Evolutionary conservation across 495 filamentous ascomycete species (phyloP), one percentile per base, ranked within the genome.

Genomic region (Cairneyella variabilis): DNA sequence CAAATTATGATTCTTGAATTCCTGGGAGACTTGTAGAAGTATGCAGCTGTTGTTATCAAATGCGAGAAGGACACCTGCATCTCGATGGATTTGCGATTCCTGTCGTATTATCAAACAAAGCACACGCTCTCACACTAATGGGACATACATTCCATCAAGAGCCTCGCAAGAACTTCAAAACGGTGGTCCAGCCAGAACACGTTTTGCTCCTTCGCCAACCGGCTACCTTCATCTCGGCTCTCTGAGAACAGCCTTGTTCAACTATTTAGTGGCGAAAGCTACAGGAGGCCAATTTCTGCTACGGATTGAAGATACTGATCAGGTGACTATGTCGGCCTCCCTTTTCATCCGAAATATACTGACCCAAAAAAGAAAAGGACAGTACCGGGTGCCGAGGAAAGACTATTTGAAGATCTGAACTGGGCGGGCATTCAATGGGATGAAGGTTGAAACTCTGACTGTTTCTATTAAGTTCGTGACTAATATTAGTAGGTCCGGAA

Each of bases 371-470:
- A 90, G 86, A 89, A 83, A 82, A 77, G 88, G 58, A 88, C 85
- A 12, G 83, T 97, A 22, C 70, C 75, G 2, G 89, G 81, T 56
- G 90, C 95, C 3, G 90, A 96, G 67, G 64, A 83, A 54, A 77
- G 80, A 53, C 68, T 98, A 2, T 85, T 80, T 60, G 72, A 85
- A 42, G 91, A 96, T 68, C 65, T 98, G 41, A 71, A 78, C 69
- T 97, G 93, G 93, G 86, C 89, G 20, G 91, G 93, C 1, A 70
- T 97, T 25, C 74, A 85, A 44, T 97, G 92, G 91, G 91, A 97
- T 71, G 95, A 98, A 82, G 93, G 90, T 83, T 64, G 12, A 5
- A 30, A 17, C 3, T n/a, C 7, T 43, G 7, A 30, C 14, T 46
- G 48, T 48, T 48, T 23, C 10, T 59, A 16, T 23, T 25, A 21